phyloP scores from a whole-genome alignment of 164 flowering plant genomes.

The Piper betle region DNA sequence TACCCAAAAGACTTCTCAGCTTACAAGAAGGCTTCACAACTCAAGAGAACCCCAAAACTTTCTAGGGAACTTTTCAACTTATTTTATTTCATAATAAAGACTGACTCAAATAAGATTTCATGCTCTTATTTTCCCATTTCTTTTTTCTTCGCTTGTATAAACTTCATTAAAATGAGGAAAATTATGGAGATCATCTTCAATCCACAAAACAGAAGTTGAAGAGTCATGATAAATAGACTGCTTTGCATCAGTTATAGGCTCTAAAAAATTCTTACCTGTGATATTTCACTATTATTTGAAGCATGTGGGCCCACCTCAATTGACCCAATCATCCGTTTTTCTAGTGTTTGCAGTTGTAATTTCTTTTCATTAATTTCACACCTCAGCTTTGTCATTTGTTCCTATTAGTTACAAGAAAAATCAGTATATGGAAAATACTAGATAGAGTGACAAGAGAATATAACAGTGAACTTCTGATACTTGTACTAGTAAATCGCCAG shows the following conservation, averaged over 20 bases:
- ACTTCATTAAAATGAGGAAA: no score
- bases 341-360: constrained; percentile 52
- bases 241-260: not conserved
- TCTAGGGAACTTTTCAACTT: no score
- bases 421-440: not conserved
- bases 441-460: not conserved
- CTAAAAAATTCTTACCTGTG: constrained; percentile 35
- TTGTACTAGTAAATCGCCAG: constrained; percentile 43
- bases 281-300: constrained; percentile 28
- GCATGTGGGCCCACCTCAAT: constrained; percentile 33
- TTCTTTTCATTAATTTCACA: constrained; percentile 68
- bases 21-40: no score
- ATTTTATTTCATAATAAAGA: no score
- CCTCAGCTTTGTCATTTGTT: constrained; percentile 45
- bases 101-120: no score
- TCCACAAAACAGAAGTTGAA: no score
- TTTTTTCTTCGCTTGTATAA: no score
- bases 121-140: no score
- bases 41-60: no score
- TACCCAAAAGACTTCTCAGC: no score
- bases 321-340: constrained; percentile 63
- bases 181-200: no score
- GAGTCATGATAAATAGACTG: not conserved
- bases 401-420: constrained; percentile 25
- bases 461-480: constrained; percentile 11